These are phyloP conservation scores for Stenogyne calaminthoides DNA, from an alignment of 305 asterid genomes.

Conservation along the genomic window DNA sequence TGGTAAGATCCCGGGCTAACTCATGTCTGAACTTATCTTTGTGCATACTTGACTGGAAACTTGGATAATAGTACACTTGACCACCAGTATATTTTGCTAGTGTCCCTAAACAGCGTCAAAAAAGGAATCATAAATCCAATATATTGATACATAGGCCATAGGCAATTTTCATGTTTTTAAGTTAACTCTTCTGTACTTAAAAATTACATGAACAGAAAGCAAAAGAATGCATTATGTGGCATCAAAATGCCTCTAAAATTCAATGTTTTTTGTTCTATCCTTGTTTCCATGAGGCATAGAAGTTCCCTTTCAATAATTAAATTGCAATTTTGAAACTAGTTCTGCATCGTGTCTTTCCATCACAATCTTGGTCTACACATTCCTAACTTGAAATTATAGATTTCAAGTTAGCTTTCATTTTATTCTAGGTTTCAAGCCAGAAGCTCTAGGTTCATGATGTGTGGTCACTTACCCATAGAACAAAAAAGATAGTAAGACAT, in stretches of 20 bases:
- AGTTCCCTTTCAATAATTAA: neutral
- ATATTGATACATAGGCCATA: constrained; percentile 1
- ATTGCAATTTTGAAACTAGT: constrained; percentile 2
- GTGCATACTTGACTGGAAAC: constrained; percentile 63
- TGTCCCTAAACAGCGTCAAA: constrained; percentile 54
- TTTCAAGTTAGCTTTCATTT: neutral
- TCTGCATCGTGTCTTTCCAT: constrained; percentile 6
- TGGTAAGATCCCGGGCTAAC: constrained; percentile 79
- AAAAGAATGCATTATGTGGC: neutral
- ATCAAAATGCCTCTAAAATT: neutral
- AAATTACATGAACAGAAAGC: neutral
- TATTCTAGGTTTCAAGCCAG: constrained; percentile 2
- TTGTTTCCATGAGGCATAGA: constrained; percentile 6
- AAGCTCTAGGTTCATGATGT: constrained; percentile 14
- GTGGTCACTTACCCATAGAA: constrained; percentile 14
- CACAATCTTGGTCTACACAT: neutral
- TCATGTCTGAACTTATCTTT: constrained; percentile 71
- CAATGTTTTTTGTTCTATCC: constrained; percentile 10
- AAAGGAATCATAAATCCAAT: constrained; percentile 25
- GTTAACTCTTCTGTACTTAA: neutral
- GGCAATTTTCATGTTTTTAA: neutral
- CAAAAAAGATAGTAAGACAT: neutral
- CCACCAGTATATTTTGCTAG: constrained; percentile 95
- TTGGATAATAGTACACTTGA: constrained; percentile 77
- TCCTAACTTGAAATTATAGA: neutral